Conservation (phyloP, 768 basidiomycete genomes). For the Lactarius hatsudake region DNA sequence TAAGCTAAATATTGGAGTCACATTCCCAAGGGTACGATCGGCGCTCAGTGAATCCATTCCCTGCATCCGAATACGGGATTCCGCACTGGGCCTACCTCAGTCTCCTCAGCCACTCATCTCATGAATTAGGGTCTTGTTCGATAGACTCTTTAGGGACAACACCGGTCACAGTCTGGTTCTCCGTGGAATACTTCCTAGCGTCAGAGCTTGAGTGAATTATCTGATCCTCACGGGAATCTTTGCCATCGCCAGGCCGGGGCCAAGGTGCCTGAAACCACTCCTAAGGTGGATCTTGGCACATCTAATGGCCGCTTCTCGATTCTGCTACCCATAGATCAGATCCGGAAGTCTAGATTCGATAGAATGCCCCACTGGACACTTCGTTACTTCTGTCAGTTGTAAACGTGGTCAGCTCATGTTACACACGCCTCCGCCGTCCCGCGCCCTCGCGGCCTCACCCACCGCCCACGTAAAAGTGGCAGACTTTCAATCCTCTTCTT, state of each 20-base stretch:
- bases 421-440: constrained; percentile 35
- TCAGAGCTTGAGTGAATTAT: neutral
- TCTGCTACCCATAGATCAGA: constrained; percentile 21
- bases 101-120: neutral
- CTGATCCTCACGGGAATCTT: constrained; percentile 9
- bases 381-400: constrained; percentile 4
- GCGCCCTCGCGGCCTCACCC: constrained; percentile 34
- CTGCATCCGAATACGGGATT: constrained; percentile 11
- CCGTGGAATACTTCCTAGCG: neutral
- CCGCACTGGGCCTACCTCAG: constrained; percentile 15
- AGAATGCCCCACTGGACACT: constrained; percentile 12
- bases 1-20: constrained; percentile 15
- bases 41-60: constrained; percentile 6
- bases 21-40: constrained; percentile 26
- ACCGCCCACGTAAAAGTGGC: constrained; percentile 32
- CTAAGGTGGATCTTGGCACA: constrained; percentile 20
- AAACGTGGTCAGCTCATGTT: constrained; percentile 37
- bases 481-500: constrained; percentile 24
- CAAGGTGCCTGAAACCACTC: constrained; percentile 23
- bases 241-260: constrained; percentile 6
- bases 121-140: neutral
- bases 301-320: constrained; percentile 14
- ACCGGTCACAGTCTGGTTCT: neutral
- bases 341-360: constrained; percentile 24
- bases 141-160: neutral